Conservation (phyloP, 2,329 filamentous ascomycete genomes). For the Coniochaeta pulveracea region DNA sequence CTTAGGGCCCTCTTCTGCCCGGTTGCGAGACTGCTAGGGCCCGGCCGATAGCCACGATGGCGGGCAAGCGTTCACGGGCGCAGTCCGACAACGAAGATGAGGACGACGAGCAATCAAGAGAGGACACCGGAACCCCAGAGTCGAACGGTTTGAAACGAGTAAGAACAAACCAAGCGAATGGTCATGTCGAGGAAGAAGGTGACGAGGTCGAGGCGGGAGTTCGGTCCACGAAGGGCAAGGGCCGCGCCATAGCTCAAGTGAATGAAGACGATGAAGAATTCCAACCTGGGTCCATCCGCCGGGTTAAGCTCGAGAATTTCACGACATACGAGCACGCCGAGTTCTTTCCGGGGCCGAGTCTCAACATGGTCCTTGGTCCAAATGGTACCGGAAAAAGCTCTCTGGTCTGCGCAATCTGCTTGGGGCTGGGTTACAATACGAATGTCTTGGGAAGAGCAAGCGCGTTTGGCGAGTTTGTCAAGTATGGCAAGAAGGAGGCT, state of each 20-base stretch:
- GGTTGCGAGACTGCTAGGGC: too few relatives aligned
- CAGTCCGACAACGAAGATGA: conserved; percentile 13
- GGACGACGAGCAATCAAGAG: conserved; percentile 7
- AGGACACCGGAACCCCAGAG: not conserved
- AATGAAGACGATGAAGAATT: conserved; percentile 22
- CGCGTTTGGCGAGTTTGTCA: conserved; percentile 81
- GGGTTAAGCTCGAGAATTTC: conserved; percentile 79
- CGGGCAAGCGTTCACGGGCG: conserved; percentile 6
- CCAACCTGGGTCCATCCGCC: conserved; percentile 75
- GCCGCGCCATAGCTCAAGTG: too few relatives aligned
- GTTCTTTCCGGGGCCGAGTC: conserved; percentile 78
- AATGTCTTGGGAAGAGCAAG: conserved; percentile 77
- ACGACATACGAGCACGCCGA: conserved; percentile 91
- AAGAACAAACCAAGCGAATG: too few relatives aligned
- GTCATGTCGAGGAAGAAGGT: conserved; percentile 4
- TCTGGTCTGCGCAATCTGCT: conserved; percentile 88
- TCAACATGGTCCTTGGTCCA: conserved; percentile 99
- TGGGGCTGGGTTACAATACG: conserved; percentile 78
- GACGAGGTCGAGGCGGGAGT: conserved; percentile 8
- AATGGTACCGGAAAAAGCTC: conserved; percentile 98
- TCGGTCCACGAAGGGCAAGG: conserved; percentile 6
- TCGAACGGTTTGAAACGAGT: too few relatives aligned
- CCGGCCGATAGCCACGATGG: too few relatives aligned
- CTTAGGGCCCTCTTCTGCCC: too few relatives aligned
- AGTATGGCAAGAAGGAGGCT: conserved; percentile 69